phyloP scores from a whole-genome alignment of 768 basidiomycete species.

The Rhizopogon vulgaris region DNA sequence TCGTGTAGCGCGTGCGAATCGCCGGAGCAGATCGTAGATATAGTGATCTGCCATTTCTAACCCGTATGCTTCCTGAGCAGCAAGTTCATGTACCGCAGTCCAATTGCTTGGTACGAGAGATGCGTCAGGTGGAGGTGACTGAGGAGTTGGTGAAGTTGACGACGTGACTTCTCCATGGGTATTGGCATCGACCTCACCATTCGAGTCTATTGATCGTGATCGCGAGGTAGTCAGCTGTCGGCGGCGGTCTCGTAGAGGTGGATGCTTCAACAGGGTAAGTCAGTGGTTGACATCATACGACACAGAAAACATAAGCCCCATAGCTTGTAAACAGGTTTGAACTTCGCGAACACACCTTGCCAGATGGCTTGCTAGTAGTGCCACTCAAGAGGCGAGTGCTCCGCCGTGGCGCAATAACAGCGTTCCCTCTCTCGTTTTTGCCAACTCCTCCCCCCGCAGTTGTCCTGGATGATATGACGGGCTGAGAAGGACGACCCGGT shows the following conservation, averaged over 20 bases:
- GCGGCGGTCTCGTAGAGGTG: constrained; percentile 49
- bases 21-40: constrained; percentile 74
- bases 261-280: constrained; percentile 25
- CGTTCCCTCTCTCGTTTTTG: constrained; percentile 42
- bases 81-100: constrained; percentile 63
- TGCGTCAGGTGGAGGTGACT: constrained; percentile 60
- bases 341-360: constrained; percentile 44
- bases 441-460: constrained; percentile 33
- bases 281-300: constrained; percentile 26
- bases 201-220: constrained; percentile 62
- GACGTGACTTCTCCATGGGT: constrained; percentile 43
- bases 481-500: constrained; percentile 74
- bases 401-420: constrained; percentile 52
- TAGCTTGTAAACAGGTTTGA: background rate
- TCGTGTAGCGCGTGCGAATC: constrained; percentile 76
- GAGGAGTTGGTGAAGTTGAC: constrained; percentile 58
- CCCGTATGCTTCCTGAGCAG: constrained; percentile 66
- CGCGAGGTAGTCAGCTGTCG: constrained; percentile 48
- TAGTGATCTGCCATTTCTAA: constrained; percentile 74
- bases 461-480: constrained; percentile 58
- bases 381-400: constrained; percentile 69
- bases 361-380: constrained; percentile 41
- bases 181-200: constrained; percentile 59
- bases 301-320: constrained; percentile 1
- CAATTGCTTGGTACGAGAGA: constrained; percentile 57